Base-by-base conservation (phyloP, 2,329 filamentous ascomycete species). In the Polytolypa hystricis region DNA sequence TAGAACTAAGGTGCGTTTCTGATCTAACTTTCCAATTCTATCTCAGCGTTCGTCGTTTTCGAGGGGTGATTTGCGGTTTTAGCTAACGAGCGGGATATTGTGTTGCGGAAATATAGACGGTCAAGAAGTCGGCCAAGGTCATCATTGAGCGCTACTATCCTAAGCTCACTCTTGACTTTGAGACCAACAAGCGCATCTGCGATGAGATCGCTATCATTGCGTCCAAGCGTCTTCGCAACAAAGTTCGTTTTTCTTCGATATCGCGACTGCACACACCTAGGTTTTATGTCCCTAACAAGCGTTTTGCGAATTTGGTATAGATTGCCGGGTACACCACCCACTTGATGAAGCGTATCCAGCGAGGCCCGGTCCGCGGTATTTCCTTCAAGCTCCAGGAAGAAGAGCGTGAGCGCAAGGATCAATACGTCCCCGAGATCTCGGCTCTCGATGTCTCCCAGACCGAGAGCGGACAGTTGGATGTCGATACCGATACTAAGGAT, bases 351-450 rank as follows among this genome's bases (percentile, higher is more conserved):
- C 91, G 91, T 71, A 98, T 98, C 59, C 91, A 96, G 77, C 86
- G 91, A 67, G 91, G 91, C 52, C 91, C 91, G 52, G 91, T 98
- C 70, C 93, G 91, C 60, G 91, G 91, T 76, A 98, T 98, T 73
- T 98, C 93, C 70, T 98, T 98, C 87, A 98, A 98, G 80, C 84
- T 98, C 45, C 91, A 98, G 74, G 91, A 98, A 76, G 91, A 98
- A 77, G 91, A 98, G 81, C 85, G 91, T 78, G 91, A 98, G 75
- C 83, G 91, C 67, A 98, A 98, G 84, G 91, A 98, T 76, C 91
- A 98, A 77, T 98, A 95, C 75, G 91, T 98, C 52, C 91, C 91
- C 62, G 91, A 98, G 73, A 77, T 98, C 57, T 98, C 93, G 44
- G 91, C 91, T 62, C 83, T 98, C 65, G 91, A 98, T 77, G 93